Evolutionary conservation across 2,329 filamentous ascomycete genomes (phyloP).

Genomic region (Niveomyces coronatus): DNA sequence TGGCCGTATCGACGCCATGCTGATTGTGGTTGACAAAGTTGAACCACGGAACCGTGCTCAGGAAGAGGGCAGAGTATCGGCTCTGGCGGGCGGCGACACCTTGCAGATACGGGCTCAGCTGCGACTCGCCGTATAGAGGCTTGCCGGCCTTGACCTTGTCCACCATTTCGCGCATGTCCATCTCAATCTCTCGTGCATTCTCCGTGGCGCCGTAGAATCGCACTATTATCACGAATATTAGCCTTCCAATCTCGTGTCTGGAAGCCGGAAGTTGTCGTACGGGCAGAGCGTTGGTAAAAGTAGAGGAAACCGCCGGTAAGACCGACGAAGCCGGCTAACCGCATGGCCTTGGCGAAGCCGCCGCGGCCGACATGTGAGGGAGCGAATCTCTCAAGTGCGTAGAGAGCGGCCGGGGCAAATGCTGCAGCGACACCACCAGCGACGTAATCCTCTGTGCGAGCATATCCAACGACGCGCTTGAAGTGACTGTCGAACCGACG

Average conservation of each 20-base stretch:
- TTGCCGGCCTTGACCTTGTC: slow-evolving; percentile 87
- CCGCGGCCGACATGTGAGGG: slow-evolving; percentile 78
- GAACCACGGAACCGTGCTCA: slow-evolving; percentile 86
- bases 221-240: slow-evolving; percentile 43
- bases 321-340: slow-evolving; percentile 64
- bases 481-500: slow-evolving; percentile 56
- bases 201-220: slow-evolving; percentile 94
- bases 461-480: slow-evolving; percentile 80
- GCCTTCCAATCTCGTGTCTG: neutral
- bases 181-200: slow-evolving; percentile 81
- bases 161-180: slow-evolving; percentile 99
- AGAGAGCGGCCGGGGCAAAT: slow-evolving; percentile 64
- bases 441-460: slow-evolving; percentile 73
- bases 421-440: slow-evolving; percentile 57
- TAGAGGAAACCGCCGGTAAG: slow-evolving; percentile 70
- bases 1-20: slow-evolving; percentile 95
- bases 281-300: slow-evolving; percentile 72
- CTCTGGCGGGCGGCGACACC: slow-evolving; percentile 88
- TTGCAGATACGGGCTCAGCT: slow-evolving; percentile 79
- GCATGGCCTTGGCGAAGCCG: slow-evolving; percentile 74
- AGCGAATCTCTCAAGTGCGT: slow-evolving; percentile 71
- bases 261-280: slow-evolving; percentile 41
- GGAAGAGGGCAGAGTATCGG: slow-evolving; percentile 75
- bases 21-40: slow-evolving; percentile 96
- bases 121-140: slow-evolving; percentile 75